Base-by-base conservation (phyloP, 2,329 filamentous ascomycete genomes). In the Aspergillus jensenii region DNA sequence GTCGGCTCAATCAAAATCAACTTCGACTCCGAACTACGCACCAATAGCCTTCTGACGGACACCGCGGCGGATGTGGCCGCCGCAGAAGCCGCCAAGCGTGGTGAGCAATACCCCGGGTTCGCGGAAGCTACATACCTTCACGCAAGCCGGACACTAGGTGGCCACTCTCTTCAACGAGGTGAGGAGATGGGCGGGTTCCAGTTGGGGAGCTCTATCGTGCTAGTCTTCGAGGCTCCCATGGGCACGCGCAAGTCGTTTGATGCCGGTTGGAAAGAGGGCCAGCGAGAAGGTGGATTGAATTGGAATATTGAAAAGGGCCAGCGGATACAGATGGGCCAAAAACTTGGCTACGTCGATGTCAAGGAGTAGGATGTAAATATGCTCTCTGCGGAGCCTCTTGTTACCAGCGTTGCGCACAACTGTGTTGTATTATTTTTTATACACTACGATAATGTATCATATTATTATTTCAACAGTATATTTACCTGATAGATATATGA, bases 171-270 rank as follows among this genome's bases (percentile, higher is more conserved):
- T 55, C 85, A 88, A 62, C 84, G 90, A 45, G 95, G 95, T 37
- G 93, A 98, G 71, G 95, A 99, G 76, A 98, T 99, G 92, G 95
- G 95, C 55, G 96, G 95, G 0, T 99, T 99, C 78, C 91, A 96
- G 79, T 82, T 99, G 3, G 95, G 95, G 19, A 96, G 91, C 73
- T 96, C 93, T 1, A 88, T 99, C 65, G 95, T 99, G 40, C 81
- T 99, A 52, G 92, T 99, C 0, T 99, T 99, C 71, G 96, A 99
- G 77, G 95, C 95, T 12, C 95, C 95, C 0, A 85, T 87, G 66
- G 85, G 85, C 14, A 68, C 76, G 27, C 71, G 81, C 45, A 80
- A 81, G 51, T 83, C 78, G 63, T 79, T 86, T 43, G 86, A 88
- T 65, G 82, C 86, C 55, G 84, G 86, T 1, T 87, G 84, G 73